Percentiles rank a stretch among this genome's conserved stretches.
These are phyloP conservation scores for Colletotrichum cordylinicola DNA, from an alignment of 2,329 filamentous ascomycete species.

Conservation along the genomic window DNA sequence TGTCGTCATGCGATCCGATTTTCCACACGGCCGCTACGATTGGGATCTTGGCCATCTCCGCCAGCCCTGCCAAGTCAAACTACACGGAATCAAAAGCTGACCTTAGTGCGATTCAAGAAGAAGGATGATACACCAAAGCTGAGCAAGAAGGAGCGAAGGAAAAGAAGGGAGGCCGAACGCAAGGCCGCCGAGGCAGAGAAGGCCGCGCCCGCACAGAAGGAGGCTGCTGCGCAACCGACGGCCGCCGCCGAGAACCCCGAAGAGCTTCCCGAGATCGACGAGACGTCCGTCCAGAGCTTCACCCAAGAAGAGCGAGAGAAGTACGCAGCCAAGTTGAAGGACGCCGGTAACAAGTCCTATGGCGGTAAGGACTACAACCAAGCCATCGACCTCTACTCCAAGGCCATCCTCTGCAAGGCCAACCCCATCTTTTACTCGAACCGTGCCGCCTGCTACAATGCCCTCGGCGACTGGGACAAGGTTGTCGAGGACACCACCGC, in stretches of 20 bases:
- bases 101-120: constrained; percentile 29
- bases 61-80: background rate
- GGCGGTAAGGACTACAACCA: constrained; percentile 91
- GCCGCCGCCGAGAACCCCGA: constrained; percentile 62
- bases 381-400: constrained; percentile 93
- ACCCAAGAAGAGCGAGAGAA: constrained; percentile 77
- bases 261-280: constrained; percentile 72
- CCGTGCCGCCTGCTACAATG: constrained; percentile 96
- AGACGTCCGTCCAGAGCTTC: constrained; percentile 57
- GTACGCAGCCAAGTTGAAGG: constrained; percentile 91
- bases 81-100: background rate
- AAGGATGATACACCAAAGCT: constrained; percentile 67
- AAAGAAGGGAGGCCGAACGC: constrained; percentile 80
- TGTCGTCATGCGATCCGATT: constrained; percentile 11
- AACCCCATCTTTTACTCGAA: constrained; percentile 99
- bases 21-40: background rate
- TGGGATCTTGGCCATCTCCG: background rate
- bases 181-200: constrained; percentile 54
- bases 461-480: constrained; percentile 90
- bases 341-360: constrained; percentile 94
- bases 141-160: constrained; percentile 89
- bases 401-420: constrained; percentile 95
- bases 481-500: constrained; percentile 97
- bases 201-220: constrained; percentile 30
- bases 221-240: constrained; percentile 48